These are phyloP conservation scores for Mycogone perniciosa DNA, from an alignment of 2,329 filamentous ascomycete species.

Conservation along the genomic window DNA sequence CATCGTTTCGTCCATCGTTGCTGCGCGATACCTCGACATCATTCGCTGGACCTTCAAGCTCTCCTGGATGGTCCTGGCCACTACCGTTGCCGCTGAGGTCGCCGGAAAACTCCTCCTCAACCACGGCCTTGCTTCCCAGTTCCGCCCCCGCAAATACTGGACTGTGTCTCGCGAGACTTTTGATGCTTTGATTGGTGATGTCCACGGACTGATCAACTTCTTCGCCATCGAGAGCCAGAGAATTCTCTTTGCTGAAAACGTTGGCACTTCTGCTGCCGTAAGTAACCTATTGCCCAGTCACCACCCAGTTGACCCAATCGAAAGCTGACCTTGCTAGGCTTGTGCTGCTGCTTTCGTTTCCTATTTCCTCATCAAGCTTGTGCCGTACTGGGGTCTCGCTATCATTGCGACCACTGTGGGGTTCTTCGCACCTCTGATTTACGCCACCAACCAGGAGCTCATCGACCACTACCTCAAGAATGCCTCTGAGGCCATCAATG, in stretches of 20 bases:
- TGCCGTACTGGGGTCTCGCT: slow-evolving; percentile 63
- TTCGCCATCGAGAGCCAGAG: slow-evolving; percentile 65
- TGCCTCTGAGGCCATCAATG: slow-evolving; percentile 50
- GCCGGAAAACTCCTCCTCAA: slow-evolving; percentile 55
- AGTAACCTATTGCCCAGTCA: slow-evolving; percentile 24
- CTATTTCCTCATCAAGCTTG: slow-evolving; percentile 62
- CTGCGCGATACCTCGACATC: slow-evolving; percentile 59
- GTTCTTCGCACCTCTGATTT: slow-evolving; percentile 59
- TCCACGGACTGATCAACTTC: slow-evolving; percentile 65
- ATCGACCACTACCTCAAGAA: slow-evolving; percentile 58
- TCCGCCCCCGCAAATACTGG: slow-evolving; percentile 63
- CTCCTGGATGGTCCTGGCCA: slow-evolving; percentile 55
- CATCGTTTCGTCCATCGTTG: slow-evolving; percentile 54
- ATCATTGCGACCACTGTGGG: slow-evolving; percentile 52
- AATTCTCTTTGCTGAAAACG: slow-evolving; percentile 62
- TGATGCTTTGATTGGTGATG: slow-evolving; percentile 54
- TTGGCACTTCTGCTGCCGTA: slow-evolving; percentile 54
- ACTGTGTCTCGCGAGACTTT: slow-evolving; percentile 58
- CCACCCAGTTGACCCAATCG: neutral
- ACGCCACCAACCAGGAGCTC: slow-evolving; percentile 62
- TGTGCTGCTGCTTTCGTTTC: slow-evolving; percentile 56
- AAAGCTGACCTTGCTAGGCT: slow-evolving; percentile 35
- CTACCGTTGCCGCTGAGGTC: slow-evolving; percentile 55
- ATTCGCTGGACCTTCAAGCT: slow-evolving; percentile 60
- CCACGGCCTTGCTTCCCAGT: slow-evolving; percentile 56